These are phyloP conservation scores for Saitozyma sp. DNA, from an alignment of 768 basidiomycete genomes.

Conservation along the genomic window DNA sequence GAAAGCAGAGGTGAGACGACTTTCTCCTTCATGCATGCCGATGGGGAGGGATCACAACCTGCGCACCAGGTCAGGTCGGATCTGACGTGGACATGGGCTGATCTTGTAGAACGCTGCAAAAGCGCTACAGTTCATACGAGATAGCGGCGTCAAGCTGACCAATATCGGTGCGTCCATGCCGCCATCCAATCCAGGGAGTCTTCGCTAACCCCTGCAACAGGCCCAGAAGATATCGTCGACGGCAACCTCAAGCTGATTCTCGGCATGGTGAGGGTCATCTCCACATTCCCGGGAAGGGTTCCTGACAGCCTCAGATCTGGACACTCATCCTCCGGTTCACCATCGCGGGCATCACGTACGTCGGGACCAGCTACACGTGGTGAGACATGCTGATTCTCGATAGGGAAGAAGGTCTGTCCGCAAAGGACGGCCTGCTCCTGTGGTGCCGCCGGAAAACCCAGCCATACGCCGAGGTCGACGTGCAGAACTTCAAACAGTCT, in stretches of 20 bases:
- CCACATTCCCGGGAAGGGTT: not conserved
- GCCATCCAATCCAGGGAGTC: not conserved
- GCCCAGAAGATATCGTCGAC: slow-evolving; percentile 98
- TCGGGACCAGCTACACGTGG: slow-evolving; percentile 16
- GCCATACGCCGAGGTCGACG: slow-evolving; percentile 81
- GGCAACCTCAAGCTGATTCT: slow-evolving; percentile 97
- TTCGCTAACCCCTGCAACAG: slow-evolving; percentile 12
- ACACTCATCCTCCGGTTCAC: slow-evolving; percentile 95
- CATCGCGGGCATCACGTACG: slow-evolving; percentile 94
- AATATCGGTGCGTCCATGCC: slow-evolving; percentile 65
- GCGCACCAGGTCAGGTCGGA: not conserved
- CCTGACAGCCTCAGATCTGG: slow-evolving; percentile 68
- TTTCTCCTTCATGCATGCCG: not conserved
- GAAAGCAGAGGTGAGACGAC: slow-evolving; percentile 68
- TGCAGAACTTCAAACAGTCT: slow-evolving; percentile 87
- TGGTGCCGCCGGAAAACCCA: slow-evolving; percentile 98
- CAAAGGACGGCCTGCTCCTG: slow-evolving; percentile 91
- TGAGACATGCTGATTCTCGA: slow-evolving; percentile 3
- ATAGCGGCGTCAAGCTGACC: slow-evolving; percentile 88
- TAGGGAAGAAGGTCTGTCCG: slow-evolving; percentile 97
- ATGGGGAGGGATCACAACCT: not conserved
- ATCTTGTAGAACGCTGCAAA: slow-evolving; percentile 76
- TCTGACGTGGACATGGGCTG: not conserved
- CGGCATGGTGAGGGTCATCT: slow-evolving; percentile 53
- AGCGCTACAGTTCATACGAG: slow-evolving; percentile 91